phyloP scores from a whole-genome alignment of 2,329 filamentous ascomycete species.

The Lasiodiplodia sp. region DNA sequence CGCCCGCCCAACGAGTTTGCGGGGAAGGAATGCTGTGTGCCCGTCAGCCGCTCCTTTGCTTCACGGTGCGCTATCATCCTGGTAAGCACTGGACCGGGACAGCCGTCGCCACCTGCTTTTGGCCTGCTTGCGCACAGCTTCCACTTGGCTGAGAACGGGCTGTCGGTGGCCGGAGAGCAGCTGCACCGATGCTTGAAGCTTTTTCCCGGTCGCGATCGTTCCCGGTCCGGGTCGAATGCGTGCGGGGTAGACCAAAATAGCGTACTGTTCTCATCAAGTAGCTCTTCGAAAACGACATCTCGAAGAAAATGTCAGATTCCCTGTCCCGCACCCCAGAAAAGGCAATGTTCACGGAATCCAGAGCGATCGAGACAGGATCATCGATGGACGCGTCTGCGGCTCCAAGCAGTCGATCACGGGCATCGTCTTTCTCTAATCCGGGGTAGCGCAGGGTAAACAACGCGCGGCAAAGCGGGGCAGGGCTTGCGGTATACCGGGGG shows the following conservation, averaged over 20 bases:
- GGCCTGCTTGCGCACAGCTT: not conserved
- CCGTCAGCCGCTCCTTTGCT: not conserved
- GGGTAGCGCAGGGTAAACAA: not conserved
- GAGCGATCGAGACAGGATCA: not conserved
- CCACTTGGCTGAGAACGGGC: not conserved
- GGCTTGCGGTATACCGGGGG: not conserved
- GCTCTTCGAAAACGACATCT: not conserved
- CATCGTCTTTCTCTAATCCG: not conserved
- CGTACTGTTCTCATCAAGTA: not conserved
- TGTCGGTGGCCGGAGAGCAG: not conserved
- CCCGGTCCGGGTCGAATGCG: not conserved
- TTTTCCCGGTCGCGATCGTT: not conserved
- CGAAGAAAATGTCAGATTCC: not conserved
- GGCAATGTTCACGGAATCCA: not conserved
- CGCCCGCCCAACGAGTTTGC: not conserved
- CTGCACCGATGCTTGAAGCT: not conserved
- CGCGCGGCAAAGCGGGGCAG: conserved; percentile 4
- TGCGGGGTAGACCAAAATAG: not conserved
- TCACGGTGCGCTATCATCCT: not conserved
- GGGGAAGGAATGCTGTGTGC: not conserved
- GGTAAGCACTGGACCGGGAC: not conserved
- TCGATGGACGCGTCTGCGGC: not conserved
- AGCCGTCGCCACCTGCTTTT: not conserved
- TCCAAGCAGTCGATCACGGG: not conserved
- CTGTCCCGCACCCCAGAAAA: not conserved